Percentiles rank a stretch among this genome's conserved stretches.
Evolutionary conservation across 2,329 filamentous ascomycete genomes (phyloP).

Genomic region (Verticillium nonalfalfae): DNA sequence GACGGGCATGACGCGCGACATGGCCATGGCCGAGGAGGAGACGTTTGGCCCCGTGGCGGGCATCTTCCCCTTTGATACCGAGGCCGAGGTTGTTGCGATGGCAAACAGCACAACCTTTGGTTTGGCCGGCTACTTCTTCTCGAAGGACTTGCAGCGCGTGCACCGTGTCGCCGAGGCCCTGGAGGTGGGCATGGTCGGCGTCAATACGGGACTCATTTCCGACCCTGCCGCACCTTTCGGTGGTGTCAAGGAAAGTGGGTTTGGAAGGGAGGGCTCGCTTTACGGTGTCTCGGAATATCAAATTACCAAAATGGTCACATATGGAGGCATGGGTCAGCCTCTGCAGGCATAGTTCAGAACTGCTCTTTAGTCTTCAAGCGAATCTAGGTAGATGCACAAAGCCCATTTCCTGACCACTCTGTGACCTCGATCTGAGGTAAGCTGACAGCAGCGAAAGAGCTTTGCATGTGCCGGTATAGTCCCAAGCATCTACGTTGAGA

Average conservation of each 20-base stretch:
- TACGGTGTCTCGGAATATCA: slow-evolving; percentile 75
- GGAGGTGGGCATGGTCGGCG: slow-evolving; percentile 82
- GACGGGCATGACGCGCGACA: slow-evolving; percentile 76
- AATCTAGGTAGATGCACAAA: neutral
- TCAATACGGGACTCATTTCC: slow-evolving; percentile 67
- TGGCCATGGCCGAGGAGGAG: slow-evolving; percentile 81
- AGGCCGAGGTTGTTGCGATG: slow-evolving; percentile 78
- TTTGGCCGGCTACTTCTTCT: slow-evolving; percentile 92
- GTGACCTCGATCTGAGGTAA: neutral
- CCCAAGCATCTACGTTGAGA: no score
- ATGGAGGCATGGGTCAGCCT: slow-evolving; percentile 12
- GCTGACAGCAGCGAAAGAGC: neutral
- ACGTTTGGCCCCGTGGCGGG: slow-evolving; percentile 94
- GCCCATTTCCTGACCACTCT: neutral
- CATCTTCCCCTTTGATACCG: slow-evolving; percentile 80
- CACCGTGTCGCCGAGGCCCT: slow-evolving; percentile 60
- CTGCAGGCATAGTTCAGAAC: slow-evolving; percentile 4
- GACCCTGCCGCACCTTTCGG: slow-evolving; percentile 61
- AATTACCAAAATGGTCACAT: slow-evolving; percentile 56
- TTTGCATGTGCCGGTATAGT: no score
- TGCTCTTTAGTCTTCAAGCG: neutral
- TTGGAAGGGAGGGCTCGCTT: slow-evolving; percentile 71
- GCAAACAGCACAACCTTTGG: slow-evolving; percentile 83
- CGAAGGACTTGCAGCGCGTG: slow-evolving; percentile 51
- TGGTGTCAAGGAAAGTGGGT: slow-evolving; percentile 77